Evolutionary conservation across 1,139 yeast genomes (phyloP), one percentile per base, ranked within the genome.

Genomic region (Yamadazyma dendronema): DNA sequence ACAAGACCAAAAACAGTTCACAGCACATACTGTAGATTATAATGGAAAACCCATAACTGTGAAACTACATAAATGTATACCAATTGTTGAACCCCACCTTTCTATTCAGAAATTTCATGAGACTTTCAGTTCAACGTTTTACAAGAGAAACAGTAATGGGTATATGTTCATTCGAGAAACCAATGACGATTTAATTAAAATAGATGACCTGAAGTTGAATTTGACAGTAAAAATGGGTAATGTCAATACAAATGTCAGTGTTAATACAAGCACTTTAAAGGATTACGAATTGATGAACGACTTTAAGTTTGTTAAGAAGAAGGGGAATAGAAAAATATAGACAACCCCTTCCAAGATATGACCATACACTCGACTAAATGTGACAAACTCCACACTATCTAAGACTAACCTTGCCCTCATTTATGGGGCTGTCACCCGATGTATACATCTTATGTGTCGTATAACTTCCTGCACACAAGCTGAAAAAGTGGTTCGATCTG

Each of bases 141-240:
- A 65, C 44, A 62, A 61, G 40, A 45, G 72, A 27, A 65, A 65
- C 33, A 40, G 48, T 11, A 61, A 61, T 34, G 68, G 69, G 11
- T 65, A 64, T 42, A 65, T 65, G 72, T 65, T 65, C 42, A 61
- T 60, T 12, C 52, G 58, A 30, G 72, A 65, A 37, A 57, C 67
- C 11, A 56, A 48, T 30, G 52, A 48, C 36, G 52, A 48, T 22
- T 35, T 48, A 21, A 47, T 48, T 7, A 48, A 48, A 23, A 37
- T 47, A 4, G 50, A 48, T 24, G 49, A 48, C 26, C 31, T 28
- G 27, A 38, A 23, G 3, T 31, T 40, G 19, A 40, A 31, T 2
- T 14, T 40, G 10, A 21, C 27, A 8, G 37, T 47, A n/a, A 34
- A 36, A 14, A 26, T 48, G 10, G 42, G 39, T 3, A 25, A 26